A percentile compares a stretch with the other conserved stretches of the same genome.
Conservation (phyloP, 768 basidiomycete genomes). For the Macrolepiota fuliginosa region DNA sequence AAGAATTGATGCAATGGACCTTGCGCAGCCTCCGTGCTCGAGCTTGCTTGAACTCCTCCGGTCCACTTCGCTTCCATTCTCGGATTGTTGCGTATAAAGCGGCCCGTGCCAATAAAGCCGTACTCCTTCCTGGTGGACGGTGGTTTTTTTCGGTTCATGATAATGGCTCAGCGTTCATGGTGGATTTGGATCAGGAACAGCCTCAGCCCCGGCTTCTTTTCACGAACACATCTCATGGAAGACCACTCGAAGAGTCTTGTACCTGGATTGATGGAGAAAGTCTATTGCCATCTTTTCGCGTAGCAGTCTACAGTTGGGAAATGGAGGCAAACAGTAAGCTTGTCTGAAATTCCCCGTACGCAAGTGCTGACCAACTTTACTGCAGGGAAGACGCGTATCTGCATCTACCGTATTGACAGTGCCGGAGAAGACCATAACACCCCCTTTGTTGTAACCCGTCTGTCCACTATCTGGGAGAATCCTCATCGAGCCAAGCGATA, state of each 20-base stretch:
- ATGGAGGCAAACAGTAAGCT: neutral
- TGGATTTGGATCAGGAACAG: neutral
- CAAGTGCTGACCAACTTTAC: neutral
- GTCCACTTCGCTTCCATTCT: neutral
- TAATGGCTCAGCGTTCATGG: neutral
- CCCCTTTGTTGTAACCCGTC: neutral
- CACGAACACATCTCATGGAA: neutral
- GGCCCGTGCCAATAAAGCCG: neutral
- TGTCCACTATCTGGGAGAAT: neutral
- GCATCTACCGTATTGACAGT: neutral
- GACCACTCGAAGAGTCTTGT: neutral
- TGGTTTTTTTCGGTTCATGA: neutral
- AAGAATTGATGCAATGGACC: neutral
- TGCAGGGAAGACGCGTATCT: neutral
- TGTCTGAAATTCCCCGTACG: neutral
- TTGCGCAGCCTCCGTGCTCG: neutral
- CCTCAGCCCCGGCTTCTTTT: neutral
- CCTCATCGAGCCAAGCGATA: neutral
- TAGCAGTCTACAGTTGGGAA: neutral
- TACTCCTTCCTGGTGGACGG: neutral
- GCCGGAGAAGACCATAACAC: neutral
- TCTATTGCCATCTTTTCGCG: neutral
- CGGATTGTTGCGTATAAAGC: neutral
- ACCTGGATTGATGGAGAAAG: neutral
- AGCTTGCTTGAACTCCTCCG: neutral